Evolutionary conservation across 208 protist species (phyloP).

Genomic region (Acanthamoeba triangularis): DNA sequence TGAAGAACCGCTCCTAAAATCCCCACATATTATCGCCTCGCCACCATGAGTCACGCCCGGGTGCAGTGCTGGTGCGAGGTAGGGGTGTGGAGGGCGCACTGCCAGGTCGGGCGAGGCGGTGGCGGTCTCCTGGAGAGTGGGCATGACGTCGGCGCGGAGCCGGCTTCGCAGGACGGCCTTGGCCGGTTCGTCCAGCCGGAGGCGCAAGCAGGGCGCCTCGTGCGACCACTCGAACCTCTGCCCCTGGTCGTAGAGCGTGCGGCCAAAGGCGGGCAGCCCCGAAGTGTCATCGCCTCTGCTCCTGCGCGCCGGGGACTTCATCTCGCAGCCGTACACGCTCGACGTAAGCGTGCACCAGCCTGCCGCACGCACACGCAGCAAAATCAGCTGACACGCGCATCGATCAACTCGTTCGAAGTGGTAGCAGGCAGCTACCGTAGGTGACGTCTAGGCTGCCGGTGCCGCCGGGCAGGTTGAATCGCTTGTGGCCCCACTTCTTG

Average conservation of each 20-base stretch:
- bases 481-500: background rate
- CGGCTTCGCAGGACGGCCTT: background rate
- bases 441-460: background rate
- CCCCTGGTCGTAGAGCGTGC: background rate
- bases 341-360: background rate
- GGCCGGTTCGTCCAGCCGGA: background rate
- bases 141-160: background rate
- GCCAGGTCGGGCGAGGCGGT: background rate
- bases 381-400: background rate
- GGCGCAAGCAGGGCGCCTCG: constrained; percentile 5
- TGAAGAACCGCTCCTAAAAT: background rate
- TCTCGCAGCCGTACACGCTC: background rate
- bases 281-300: background rate
- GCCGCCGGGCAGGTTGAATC: background rate
- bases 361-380: background rate
- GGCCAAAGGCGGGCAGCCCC: background rate
- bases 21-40: too few species aligned
- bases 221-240: background rate
- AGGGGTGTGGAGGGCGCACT: background rate
- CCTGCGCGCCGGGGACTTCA: background rate
- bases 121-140: background rate
- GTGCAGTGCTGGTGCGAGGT: background rate
- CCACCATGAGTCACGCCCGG: too few species aligned
- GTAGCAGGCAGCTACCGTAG: background rate
- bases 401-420: background rate